These are phyloP conservation scores for Lachancea dasiensis DNA, from an alignment of 805 yeast genomes.

Conservation along the genomic window DNA sequence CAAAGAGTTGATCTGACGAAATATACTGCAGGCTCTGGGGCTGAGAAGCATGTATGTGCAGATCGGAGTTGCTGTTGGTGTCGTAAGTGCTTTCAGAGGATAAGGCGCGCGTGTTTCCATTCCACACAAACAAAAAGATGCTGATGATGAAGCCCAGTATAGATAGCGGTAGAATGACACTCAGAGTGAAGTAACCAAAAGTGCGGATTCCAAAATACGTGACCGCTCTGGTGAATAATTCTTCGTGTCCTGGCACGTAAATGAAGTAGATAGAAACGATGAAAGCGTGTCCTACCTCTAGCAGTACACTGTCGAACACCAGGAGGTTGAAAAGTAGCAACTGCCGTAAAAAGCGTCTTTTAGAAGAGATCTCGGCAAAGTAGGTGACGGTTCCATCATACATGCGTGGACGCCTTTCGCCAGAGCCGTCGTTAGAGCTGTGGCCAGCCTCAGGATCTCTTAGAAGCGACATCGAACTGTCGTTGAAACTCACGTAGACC, in stretches of 20 bases:
- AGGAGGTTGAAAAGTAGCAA: conserved; percentile 13
- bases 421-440: neutral
- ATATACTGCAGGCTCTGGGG: conserved; percentile 10
- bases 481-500: conserved; percentile 12
- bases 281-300: conserved; percentile 32
- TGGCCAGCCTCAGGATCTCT: conserved; percentile 9
- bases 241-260: conserved; percentile 34
- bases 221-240: conserved; percentile 28
- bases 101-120: conserved; percentile 13
- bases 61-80: conserved; percentile 1
- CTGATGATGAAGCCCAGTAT: conserved; percentile 16
- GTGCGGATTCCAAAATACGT: conserved; percentile 33
- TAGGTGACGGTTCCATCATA: conserved; percentile 6
- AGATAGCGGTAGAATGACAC: conserved; percentile 31
- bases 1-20: conserved; percentile 9
- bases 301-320: conserved; percentile 17
- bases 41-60: conserved; percentile 5
- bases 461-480: conserved; percentile 13
- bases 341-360: conserved; percentile 11
- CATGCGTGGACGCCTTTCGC: conserved; percentile 1
- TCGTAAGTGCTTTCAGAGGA: conserved; percentile 7
- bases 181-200: conserved; percentile 26
- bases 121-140: conserved; percentile 23
- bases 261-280: conserved; percentile 37
- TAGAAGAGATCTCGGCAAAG: conserved; percentile 12